Evolutionary conservation across 495 filamentous ascomycete species (phyloP), one percentile per base, ranked within the genome.

Genomic region (Podospora pseudopauciseta): DNA sequence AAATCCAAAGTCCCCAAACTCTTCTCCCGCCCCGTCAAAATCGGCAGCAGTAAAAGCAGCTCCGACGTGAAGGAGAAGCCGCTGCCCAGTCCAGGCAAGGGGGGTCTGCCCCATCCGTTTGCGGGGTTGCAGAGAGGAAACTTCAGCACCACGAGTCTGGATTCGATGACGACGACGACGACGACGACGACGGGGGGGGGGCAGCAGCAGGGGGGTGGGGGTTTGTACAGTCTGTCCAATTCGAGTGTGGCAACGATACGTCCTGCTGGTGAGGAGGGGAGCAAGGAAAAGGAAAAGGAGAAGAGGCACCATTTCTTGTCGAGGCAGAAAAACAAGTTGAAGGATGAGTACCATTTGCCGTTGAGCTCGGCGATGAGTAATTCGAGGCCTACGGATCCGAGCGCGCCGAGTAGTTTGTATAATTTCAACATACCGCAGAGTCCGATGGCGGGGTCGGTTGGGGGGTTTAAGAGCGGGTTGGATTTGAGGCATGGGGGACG

Each of bases 321-420:
- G 3, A 85, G 95, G 59, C 92, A 96, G 80, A 97, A 97, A 78
- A 86, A 97, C 75, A 97, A 96, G 77, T 79, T 94, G 23, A 94
- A 90, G 72, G 86, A 89, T 63, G 92, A 96, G 64, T 90, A 94
- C 65, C 88, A 94, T 70, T 84, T 90, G 49, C 85, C 93, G 2
- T 85, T 98, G 1, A 97, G 93, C 0, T 98, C 95, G 3, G 93
- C 93, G 20, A 89, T 88, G 30, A 95, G 91, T 74, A 98, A 97
- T 75, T 97, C 93, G 5, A 88, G 86, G 73, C 91, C 94, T 0
- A 88, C 89, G 2, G 92, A 97, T 74, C 92, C 93, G 0, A 90
- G 85, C 71, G 92, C 92, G 4, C 92, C 93, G 1, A 89, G 89
- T 72, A 92, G 92, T 60, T 82, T 97, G 0, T 97, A 97, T 80